Evolutionary conservation across 2,329 filamentous ascomycete genomes (phyloP), one percentile per base, ranked within the genome.

Genomic region (Trichoderma cornu-damae): DNA sequence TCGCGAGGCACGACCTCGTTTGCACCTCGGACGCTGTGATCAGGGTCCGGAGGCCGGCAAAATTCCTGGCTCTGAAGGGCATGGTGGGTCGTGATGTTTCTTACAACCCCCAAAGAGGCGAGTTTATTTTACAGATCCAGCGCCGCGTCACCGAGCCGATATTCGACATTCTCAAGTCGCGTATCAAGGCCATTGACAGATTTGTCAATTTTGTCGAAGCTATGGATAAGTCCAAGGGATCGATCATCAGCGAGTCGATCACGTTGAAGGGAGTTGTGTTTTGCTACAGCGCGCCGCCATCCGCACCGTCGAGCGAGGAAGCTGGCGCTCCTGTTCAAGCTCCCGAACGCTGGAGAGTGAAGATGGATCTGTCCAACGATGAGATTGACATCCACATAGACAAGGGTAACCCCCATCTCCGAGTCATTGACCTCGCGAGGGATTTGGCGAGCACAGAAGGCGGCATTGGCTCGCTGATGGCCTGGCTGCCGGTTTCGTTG

Each of bases 201-300:
- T 77, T 94, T 26, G 84, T 90, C 37, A 80, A 81, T 42, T 89
- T 89, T 65, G 76, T 90, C 24, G 80, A 84, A 43, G 83, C 86
- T 1, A 80, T 92, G 61, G 76, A 83, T 55, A 74, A 77, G 61
- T 76, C 81, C 62, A 74, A 76, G 46, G 77, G 76, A 14, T 76
- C 79, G 51, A 79, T 88, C 34, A 74, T 75, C 42, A 80, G 81
- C 66, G 79, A 85, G 62, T 74, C 79, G 38, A 77, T 87, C 56
- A 83, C 81, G 14, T 75, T 93, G 56, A 75, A 77, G 62, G 76
- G 81, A 60, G 79, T 94, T 5, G 74, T 80, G 2, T 90, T 94
- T 68, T 81, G 77, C n/a, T 95, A 94, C 68, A 76, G 75, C 52
- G 69, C 75, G 35, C 53, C 59, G 18, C 3, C 22, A n/a, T 35